A percentile compares a stretch with the other conserved stretches of the same genome.
Conservation (phyloP, 768 basidiomycete genomes). For the Ramaria sp. region DNA sequence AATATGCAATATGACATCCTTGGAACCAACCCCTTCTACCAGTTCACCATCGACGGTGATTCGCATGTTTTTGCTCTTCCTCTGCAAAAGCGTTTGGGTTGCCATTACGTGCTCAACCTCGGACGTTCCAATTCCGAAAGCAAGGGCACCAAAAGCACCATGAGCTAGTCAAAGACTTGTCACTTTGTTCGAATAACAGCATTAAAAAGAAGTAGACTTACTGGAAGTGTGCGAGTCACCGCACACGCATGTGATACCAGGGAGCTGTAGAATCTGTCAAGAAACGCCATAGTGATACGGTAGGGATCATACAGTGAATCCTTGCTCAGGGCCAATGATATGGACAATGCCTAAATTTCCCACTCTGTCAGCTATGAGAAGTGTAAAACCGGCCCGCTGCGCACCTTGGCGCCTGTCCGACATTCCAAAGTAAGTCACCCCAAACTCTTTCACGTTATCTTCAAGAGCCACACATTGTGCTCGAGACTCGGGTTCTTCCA, state of each 20-base stretch:
- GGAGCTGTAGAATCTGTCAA: conserved; percentile 34
- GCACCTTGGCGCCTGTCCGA: conserved; percentile 78
- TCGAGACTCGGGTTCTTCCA: conserved; percentile 76
- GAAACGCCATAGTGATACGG: not conserved
- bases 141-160: conserved; percentile 86
- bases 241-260: conserved; percentile 76
- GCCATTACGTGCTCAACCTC: conserved; percentile 93
- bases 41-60: conserved; percentile 80
- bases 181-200: not conserved
- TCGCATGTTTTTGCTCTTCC: conserved; percentile 87
- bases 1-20: conserved; percentile 85
- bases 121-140: conserved; percentile 89
- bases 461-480: conserved; percentile 77
- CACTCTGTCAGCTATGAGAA: conserved; percentile 6
- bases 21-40: conserved; percentile 73
- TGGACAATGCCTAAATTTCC: conserved; percentile 58
- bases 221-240: conserved; percentile 93
- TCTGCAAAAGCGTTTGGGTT: conserved; percentile 81
- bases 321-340: conserved; percentile 89
- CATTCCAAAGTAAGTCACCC: conserved; percentile 87
- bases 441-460: conserved; percentile 86
- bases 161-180: conserved; percentile 41
- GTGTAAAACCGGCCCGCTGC: not conserved
- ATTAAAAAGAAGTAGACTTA: conserved; percentile 31
- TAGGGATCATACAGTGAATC: conserved; percentile 55